Evolutionary conservation across 345 rosid species (phyloP), one percentile per base, ranked within the genome.

Genomic region (Cardiospermum halicacabum): DNA sequence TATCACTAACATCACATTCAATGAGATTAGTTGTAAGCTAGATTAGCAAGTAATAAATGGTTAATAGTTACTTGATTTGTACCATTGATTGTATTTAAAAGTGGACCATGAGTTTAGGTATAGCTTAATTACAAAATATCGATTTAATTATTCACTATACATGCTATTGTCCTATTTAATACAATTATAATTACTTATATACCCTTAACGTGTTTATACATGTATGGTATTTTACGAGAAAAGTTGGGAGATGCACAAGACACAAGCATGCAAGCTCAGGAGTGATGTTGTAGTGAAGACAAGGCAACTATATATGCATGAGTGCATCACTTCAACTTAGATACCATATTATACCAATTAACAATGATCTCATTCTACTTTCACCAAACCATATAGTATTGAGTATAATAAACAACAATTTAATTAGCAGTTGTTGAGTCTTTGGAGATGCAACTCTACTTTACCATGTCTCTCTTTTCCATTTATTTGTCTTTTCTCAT

Each of bases 221-320:
- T n/a, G n/a, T n/a, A n/a, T n/a, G n/a, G n/a, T n/a, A n/a, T n/a
- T n/a, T n/a, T n/a, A n/a, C 3, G 12, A 40, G 47, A 47, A 47
- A 47, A 47, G 51, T 47, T n/a, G 4, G 15, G 50, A 24, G 9
- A 53, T 68, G 55, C 66, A 60, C 53, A 4, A 51, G 65, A 68
- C 72, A 68, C 65, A 3, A 68, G 8, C 64, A 18, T 47, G 50
- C 8, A 47, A 47, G 50, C 19, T 21, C 19, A 7, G 22, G 54
- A 21, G 26, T 51, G 25, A 16, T 51, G 56, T 25, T 21, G 28
- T 8, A 12, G 30, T 51, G 56, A 51, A 51, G 27, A 51, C 56
- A 24, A 51, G 56, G 16, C 30, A 51, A 51, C 13, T 51, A 24
- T 18, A 18, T 5, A 24, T 47, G 19, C 22, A 47, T 47, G 24